Evolutionary conservation across 352 stramenopile genomes (phyloP), one percentile per base, ranked within the genome.

Genomic region (Globisporangium nodosum): DNA sequence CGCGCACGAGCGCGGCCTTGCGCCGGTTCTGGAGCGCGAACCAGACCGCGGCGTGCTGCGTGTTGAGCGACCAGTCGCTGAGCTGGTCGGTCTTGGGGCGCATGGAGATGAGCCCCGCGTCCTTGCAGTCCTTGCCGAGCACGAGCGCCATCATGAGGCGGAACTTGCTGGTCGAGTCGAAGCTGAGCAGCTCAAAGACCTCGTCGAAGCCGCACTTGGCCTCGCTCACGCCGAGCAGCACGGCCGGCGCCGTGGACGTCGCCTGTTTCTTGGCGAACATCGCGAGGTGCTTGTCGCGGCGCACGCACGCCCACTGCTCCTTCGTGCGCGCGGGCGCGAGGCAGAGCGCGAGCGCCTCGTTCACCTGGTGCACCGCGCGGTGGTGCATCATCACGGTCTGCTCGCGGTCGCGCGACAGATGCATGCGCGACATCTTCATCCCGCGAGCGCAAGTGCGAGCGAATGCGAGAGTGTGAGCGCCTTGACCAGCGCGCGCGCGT

Each of bases 191-290:
- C 11, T 81, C 64, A 21, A 76, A 72, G 18, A 80, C 71, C 47
- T 88, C 78, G 27, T 88, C 76, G 58, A 88, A 86, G 48, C 72
- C 61, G 52, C 76, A 85, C 13, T 62, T 63, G 13, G 74, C 64
- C 43, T 88, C 78, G 56, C 87, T 85, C 60, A 88, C 71, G 11
- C 74, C 78, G 49, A 88, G 60, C 56, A 79, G 79, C 51, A 76
- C 81, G 0, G 75, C 60, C 0, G 60, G 82, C 1, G 72, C 63
- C 6, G 65, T 71, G 15, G 69, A 67, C 24, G 54, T 66, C 20
- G 58, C 37, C 11, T 55, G 78, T 8, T 69, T 68, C 48, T 86
- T 87, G 54, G 70, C 72, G 53, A 79, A 88, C 24, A 88, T 58
- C 35, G 85, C 74, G 43, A 78, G 64, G 21, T 81, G 69, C 49